phyloP scores from a whole-genome alignment of 1,139 yeast species.

The Taphrina sp. region DNA sequence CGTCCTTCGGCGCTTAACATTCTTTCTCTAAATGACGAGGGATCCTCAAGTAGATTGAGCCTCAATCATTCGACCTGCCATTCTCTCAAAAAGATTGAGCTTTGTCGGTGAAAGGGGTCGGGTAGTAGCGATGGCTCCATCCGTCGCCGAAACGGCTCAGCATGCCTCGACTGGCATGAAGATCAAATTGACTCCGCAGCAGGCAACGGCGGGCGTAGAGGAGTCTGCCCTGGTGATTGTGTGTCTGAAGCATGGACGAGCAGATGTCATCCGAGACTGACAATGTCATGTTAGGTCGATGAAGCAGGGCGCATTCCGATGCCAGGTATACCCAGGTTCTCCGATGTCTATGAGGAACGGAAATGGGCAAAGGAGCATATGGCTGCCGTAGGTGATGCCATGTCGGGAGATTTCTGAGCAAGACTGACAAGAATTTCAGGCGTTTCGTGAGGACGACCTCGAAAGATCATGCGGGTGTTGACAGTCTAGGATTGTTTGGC shows the following conservation, averaged over 20 bases:
- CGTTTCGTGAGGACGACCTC: not conserved
- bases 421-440: not conserved
- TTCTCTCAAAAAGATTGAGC: too few species aligned
- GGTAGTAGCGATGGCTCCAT: slow-evolving; percentile 4
- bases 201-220: not conserved
- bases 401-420: not conserved
- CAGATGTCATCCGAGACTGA: not conserved
- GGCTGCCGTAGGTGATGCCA: slow-evolving; percentile 50
- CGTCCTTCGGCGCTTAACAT: too few species aligned
- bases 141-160: not conserved
- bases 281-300: not conserved
- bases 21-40: too few species aligned
- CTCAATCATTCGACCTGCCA: too few species aligned
- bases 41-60: too few species aligned
- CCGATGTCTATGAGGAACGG: slow-evolving; percentile 49
- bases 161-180: not conserved
- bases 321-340: slow-evolving; percentile 1
- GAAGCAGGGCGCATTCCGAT: not conserved
- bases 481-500: not conserved
- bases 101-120: too few species aligned
- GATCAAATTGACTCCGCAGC: not conserved
- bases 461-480: slow-evolving; percentile 52
- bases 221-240: not conserved
- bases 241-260: not conserved
- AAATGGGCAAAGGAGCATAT: slow-evolving; percentile 67